Evolutionary conservation across 306 rosid genomes (phyloP), one percentile per base, ranked within the genome.

Genomic region (Cucumis melo): DNA sequence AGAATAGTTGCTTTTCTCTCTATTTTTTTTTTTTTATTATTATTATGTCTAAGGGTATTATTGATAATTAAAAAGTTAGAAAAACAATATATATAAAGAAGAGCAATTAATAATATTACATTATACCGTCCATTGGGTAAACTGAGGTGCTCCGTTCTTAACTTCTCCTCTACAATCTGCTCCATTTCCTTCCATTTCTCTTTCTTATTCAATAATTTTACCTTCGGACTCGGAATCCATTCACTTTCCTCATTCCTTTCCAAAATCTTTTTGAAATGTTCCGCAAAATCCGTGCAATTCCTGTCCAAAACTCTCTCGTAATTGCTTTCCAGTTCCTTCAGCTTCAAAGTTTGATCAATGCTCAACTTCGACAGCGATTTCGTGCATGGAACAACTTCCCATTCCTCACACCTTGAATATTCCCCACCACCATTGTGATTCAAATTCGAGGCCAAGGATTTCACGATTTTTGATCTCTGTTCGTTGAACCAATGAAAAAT

Each of bases 81-180:
- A n/a, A n/a, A n/a, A n/a, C n/a, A n/a, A n/a, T n/a, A n/a, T n/a
- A n/a, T n/a, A 42, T 44, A 12, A 46, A 0, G 51, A 66, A 41
- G 44, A 66, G 8, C 2, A 14, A 61, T n/a, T 1, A 42, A 55
- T 68, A 32, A 32, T 32, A 89, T 91, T 93, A 93, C 98, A 85
- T 93, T 91, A 86, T 89, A 84, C 91, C 92, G 98, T 87, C 92
- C 88, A 83, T 86, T 89, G 79, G 77, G 61, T 8, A 84, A 80
- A 62, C n/a, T 44, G 70, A 78, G 51, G 55, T 79, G 81, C 78
- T 64, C 74, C 54, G 82, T 79, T 74, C 83, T 81, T 56, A 6
- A 66, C 19, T 44, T 79, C 80, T 77, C 81, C 70, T 21, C 60
- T 20, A 71, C 70, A 46, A 11, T 70, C 19, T 14, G 23, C 75